Conservation (phyloP, 1,284 basidiomycete genomes). For the Trichosporon ovoides region DNA sequence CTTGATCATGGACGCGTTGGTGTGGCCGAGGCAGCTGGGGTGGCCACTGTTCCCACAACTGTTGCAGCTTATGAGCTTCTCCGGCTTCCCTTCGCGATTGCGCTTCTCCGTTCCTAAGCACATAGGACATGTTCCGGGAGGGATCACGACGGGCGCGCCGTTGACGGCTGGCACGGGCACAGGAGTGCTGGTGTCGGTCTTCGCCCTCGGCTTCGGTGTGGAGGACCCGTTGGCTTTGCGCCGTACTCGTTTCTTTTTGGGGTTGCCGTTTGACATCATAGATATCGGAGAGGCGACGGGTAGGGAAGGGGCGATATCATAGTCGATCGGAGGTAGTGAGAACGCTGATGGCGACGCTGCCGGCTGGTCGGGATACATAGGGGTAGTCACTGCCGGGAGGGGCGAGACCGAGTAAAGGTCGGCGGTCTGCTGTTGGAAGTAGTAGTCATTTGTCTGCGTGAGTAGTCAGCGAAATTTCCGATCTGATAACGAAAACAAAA, state of each 20-base stretch:
- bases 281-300: constrained; percentile 11
- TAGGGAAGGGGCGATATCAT: constrained; percentile 6
- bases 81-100: constrained; percentile 23
- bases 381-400: not conserved
- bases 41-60: constrained; percentile 53
- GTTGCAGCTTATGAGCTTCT: constrained; percentile 40
- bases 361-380: not conserved
- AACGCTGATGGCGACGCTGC: constrained; percentile 15
- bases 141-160: not conserved
- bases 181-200: not conserved
- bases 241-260: not conserved
- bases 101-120: constrained; percentile 15
- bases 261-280: not conserved
- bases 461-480: constrained; percentile 6
- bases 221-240: not conserved
- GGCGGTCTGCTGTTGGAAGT: constrained; percentile 9
- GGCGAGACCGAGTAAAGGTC: constrained; percentile 2
- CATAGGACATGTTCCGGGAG: not conserved
- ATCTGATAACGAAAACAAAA: not conserved
- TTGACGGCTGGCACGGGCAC: not conserved
- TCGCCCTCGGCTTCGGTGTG: not conserved
- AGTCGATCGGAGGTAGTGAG: constrained; percentile 13
- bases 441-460: constrained; percentile 17
- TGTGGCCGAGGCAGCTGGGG: constrained; percentile 61
- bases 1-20: constrained; percentile 16